Base-by-base conservation (phyloP, 768 basidiomycete species). In the Phylloporus rhodoxanthus region DNA sequence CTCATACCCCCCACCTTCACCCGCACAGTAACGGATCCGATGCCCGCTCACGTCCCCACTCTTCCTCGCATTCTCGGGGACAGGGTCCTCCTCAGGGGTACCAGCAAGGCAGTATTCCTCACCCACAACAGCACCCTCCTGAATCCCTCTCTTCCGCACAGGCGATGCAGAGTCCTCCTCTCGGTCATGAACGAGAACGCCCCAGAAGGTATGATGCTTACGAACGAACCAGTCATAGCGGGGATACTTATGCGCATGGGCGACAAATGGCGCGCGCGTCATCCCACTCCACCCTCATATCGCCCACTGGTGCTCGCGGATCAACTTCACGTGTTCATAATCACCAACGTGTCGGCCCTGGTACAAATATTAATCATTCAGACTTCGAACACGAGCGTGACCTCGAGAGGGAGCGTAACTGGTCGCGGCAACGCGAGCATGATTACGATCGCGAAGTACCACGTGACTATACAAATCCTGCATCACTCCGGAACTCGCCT, bases 311-410 rank as follows among this genome's bases (percentile, higher is more conserved):
- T 43, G 49, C 62, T 54, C 66, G 68, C 57, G 63, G 65, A 60
- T 63, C 62, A 52, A 62, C 70, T 47, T 53, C 68, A 52, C 75
- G 76, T 58, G 64, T 75, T 41, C 86, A 86, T 63, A 73, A 73
- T 52, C 84, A 86, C 66, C 84, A 85, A 64, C 81, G 82, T 47
- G 60, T 82, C 57, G 84, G 82, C 7, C 82, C 83, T 34, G 82
- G 74, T 3, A 72, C 79, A 21, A 79, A 75, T 56, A 72, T 83
- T 41, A 77, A 75, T 59, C 62, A 67, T 55, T 62, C 66, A 32
- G 70, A 69, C 33, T 54, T 58, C 39, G 67, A 68, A 41, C 58
- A 52, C 34, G 67, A 68, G 51, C 69, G 77, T 50, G 75, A 75
- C 17, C 74, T 80, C 20, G 77, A 80, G 26, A 70, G 77, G 60